phyloP scores from a whole-genome alignment of 495 filamentous ascomycete genomes.

The Trypethelium eluteriae region DNA sequence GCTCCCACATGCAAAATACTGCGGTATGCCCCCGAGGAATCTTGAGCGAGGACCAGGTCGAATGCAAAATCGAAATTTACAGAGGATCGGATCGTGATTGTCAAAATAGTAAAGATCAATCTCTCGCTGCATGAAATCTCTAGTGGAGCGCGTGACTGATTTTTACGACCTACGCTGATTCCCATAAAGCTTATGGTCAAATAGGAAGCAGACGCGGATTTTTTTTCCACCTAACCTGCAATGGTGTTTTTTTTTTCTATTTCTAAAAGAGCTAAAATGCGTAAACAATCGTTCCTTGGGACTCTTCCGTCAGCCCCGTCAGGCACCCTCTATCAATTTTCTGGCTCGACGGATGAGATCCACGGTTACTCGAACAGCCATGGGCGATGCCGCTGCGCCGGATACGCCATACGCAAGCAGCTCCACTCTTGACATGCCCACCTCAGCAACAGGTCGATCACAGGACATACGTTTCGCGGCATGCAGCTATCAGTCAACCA shows the following conservation, averaged over 20 bases:
- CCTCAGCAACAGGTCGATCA: not conserved
- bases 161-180: not conserved
- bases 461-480: not conserved
- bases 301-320: slow-evolving; percentile 9
- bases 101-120: not conserved
- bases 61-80: not conserved
- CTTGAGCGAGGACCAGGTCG: not conserved
- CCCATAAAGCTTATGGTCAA: not conserved
- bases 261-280: too few relatives aligned
- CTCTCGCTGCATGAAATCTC: slow-evolving; percentile 1
- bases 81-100: not conserved
- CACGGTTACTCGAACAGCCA: slow-evolving; percentile 10
- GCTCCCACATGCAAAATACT: not conserved
- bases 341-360: slow-evolving; percentile 6
- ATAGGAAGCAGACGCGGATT: too few relatives aligned
- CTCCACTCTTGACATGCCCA: slow-evolving; percentile 4
- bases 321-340: not conserved
- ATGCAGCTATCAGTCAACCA: not conserved
- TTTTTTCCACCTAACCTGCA: too few relatives aligned
- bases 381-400: slow-evolving; percentile 1
- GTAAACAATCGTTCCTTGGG: not conserved
- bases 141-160: not conserved
- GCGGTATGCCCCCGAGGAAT: not conserved
- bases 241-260: too few relatives aligned
- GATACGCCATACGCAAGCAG: not conserved